These are phyloP conservation scores for Fusarium succisae DNA, from an alignment of 2,329 filamentous ascomycete species.

Conservation along the genomic window DNA sequence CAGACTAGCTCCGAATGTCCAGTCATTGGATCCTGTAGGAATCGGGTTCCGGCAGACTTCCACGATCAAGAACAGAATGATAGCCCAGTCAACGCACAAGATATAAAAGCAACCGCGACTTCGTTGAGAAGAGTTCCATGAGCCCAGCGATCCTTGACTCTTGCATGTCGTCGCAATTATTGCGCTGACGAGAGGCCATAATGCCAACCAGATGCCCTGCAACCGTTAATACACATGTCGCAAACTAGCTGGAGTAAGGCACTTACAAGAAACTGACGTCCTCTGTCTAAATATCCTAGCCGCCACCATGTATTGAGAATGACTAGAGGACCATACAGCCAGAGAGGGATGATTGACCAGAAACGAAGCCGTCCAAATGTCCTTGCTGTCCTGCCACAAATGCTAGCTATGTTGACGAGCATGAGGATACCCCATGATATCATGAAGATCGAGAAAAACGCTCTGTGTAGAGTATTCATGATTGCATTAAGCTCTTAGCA, in stretches of 20 bases:
- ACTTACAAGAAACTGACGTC: conserved; percentile 12
- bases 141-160: background rate
- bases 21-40: background rate
- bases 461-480: conserved; percentile 15
- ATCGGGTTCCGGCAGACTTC: conserved; percentile 15
- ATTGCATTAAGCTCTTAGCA: background rate
- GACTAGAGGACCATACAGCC: background rate
- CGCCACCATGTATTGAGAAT: conserved; percentile 1
- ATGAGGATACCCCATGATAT: background rate
- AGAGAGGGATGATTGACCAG: conserved; percentile 1
- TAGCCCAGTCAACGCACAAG: conserved; percentile 3
- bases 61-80: background rate
- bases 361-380: conserved; percentile 5
- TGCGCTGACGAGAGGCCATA: conserved; percentile 16
- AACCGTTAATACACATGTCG: rapidly evolving
- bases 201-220: conserved; percentile 9
- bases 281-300: background rate
- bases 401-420: background rate
- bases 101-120: conserved; percentile 16
- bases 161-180: background rate
- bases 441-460: conserved; percentile 19
- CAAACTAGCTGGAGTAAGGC: rapidly evolving
- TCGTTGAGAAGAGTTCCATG: background rate
- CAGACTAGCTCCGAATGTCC: conserved; percentile 1
- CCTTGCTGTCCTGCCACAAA: background rate